Conservation (phyloP, 2,329 filamentous ascomycete species). For the Thelonectria blattea region DNA sequence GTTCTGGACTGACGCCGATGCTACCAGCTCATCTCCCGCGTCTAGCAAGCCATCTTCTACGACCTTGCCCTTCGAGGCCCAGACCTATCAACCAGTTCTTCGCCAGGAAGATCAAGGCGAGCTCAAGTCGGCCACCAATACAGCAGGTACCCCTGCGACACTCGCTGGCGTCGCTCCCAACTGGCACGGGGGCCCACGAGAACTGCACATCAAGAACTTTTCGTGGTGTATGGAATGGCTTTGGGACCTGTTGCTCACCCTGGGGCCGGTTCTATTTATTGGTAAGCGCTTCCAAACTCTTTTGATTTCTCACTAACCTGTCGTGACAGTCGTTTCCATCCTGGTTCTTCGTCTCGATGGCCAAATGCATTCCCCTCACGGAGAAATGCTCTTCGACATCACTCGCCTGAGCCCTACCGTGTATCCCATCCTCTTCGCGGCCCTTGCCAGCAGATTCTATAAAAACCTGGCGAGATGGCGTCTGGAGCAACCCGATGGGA, state of each 20-base stretch:
- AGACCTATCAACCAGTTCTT: not conserved
- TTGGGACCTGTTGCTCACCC: not conserved
- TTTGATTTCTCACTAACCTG: not conserved
- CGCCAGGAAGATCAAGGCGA: not conserved
- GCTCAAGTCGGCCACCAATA: not conserved
- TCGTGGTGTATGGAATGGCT: not conserved
- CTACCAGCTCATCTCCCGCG: not conserved
- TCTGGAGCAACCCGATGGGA: constrained; percentile 10
- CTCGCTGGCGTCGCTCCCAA: not conserved
- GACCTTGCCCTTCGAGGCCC: not conserved
- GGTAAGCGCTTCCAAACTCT: not conserved
- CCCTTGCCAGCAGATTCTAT: constrained; percentile 15
- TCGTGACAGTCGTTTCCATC: not conserved
- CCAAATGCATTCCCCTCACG: not conserved
- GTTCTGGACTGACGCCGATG: not conserved
- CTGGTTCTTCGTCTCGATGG: not conserved
- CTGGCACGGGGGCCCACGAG: not conserved
- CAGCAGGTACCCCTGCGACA: not conserved
- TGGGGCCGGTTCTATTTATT: not conserved
- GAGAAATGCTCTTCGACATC: not conserved
- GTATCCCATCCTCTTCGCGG: constrained; percentile 23
- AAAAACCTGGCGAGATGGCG: constrained; percentile 17
- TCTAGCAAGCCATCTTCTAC: not conserved
- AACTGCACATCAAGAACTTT: not conserved
- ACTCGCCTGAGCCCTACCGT: constrained; percentile 6